Base-by-base conservation (phyloP, 169 alveolate species). In the Cryptosporidium sp. region DNA sequence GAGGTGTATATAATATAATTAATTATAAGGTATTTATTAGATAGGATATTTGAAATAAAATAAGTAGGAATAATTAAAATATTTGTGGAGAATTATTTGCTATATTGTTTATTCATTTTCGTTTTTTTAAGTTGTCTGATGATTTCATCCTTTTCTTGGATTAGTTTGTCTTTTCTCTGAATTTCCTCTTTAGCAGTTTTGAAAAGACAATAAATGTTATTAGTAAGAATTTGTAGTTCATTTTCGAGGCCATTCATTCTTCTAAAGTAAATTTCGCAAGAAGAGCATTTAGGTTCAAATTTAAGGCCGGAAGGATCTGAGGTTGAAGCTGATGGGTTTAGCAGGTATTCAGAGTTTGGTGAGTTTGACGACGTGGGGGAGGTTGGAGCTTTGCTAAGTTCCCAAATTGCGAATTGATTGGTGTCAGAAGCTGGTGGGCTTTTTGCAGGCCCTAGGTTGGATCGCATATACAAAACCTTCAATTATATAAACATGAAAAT, bases 181-280 rank as follows among this genome's bases (percentile, higher is more conserved):
- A 80, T 80, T 62, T 80, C 89, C n/a, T 80, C 89, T 31, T 65
- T 59, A n/a, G 89, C 89, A 14, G 89, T 80, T 41, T 80, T 80
- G 51, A 62, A 80, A 9, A 80, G 75, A 9, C 52, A 80, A 18
- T 59, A 62, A n/a, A 80, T 61, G 55, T 80, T 80, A 39, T 80
- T 80, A 1, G 75, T 80, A 33, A 80, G 89, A 37, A 80, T 80
- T 31, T 80, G 80, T 2, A 80, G 67, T 59, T 80, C 89, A 29
- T 59, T 80, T 39, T 80, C 89, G 5, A 80, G 68, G 4, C 80
- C 89, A n/a, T 29, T 12, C 52, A 80, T 80, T 43, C 75, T 80
- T 48, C 80, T 26, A 23, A 48, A 37, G 26, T 80, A 80, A 3
- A 80, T 41, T 41, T 80, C 67, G 37, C 89, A 80, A 35, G 75